Evolutionary conservation across 441 rosid species (phyloP).

Genomic region (Codiaeum variegatum): DNA sequence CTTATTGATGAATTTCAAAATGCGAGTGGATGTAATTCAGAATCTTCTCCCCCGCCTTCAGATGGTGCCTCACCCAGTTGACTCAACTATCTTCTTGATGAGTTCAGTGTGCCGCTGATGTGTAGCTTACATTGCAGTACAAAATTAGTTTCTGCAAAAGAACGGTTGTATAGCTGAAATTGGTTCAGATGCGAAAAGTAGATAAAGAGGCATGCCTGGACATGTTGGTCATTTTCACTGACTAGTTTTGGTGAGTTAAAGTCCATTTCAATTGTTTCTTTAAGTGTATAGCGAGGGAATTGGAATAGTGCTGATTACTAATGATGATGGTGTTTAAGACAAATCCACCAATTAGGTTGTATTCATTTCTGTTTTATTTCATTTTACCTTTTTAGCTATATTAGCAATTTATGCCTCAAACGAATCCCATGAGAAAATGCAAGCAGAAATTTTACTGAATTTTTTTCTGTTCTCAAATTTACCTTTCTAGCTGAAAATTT

Average conservation of each 20-base stretch:
- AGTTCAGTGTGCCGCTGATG: neutral
- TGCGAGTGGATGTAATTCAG: slow-evolving; percentile 10
- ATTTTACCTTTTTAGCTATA: neutral
- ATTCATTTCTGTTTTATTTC: neutral
- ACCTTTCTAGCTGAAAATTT: too few relatives aligned
- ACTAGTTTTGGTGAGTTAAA: slow-evolving; percentile 4
- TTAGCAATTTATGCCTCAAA: too few relatives aligned
- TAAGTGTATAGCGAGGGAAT: slow-evolving; percentile 11
- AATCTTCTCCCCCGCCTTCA: slow-evolving; percentile 15
- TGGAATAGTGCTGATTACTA: neutral
- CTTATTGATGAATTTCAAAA: slow-evolving; percentile 49
- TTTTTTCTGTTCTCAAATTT: too few relatives aligned
- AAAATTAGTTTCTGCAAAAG: neutral
- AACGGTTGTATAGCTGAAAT: slow-evolving; percentile 14
- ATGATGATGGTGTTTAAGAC: neutral
- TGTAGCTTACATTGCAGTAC: neutral
- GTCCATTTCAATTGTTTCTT: neutral
- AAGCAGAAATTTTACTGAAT: too few relatives aligned
- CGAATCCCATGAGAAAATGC: too few relatives aligned
- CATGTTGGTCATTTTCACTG: neutral
- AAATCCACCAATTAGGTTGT: neutral
- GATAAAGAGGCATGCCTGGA: neutral
- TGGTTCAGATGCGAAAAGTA: neutral
- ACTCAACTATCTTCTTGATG: neutral
- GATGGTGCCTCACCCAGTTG: slow-evolving; percentile 13